These are phyloP conservation scores for Ogataea wickerhamii DNA, from an alignment of 805 yeast species.

Conservation along the genomic window DNA sequence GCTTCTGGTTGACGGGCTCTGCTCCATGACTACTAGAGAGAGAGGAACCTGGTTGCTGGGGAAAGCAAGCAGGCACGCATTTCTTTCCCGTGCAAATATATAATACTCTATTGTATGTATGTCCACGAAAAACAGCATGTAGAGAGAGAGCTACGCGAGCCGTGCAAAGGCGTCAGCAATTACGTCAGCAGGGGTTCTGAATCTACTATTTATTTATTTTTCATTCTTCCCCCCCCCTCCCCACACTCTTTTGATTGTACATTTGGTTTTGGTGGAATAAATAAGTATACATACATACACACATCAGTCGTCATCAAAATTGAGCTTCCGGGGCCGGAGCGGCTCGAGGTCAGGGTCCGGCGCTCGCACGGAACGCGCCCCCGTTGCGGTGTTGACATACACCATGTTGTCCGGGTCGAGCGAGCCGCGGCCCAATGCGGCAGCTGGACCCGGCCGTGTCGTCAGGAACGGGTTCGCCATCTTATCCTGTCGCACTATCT, in stretches of 20 bases:
- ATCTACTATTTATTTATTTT: too few relatives aligned
- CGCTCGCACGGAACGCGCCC: slow-evolving; percentile 29
- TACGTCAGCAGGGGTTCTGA: too few relatives aligned
- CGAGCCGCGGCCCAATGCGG: neutral
- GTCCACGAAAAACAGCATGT: too few relatives aligned
- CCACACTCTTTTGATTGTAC: too few relatives aligned
- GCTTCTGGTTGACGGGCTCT: slow-evolving; percentile 1
- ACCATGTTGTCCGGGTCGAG: slow-evolving; percentile 13
- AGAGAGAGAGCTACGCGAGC: too few relatives aligned
- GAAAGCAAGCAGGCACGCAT: too few relatives aligned
- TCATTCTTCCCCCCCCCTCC: too few relatives aligned
- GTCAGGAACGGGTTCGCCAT: slow-evolving; percentile 24
- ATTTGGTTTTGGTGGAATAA: too few relatives aligned
- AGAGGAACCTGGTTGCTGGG: too few relatives aligned
- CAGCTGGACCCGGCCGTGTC: slow-evolving; percentile 1
- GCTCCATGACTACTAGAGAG: neutral
- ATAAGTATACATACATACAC: neutral
- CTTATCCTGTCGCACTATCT: slow-evolving; percentile 20
- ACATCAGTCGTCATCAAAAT: slow-evolving; percentile 25
- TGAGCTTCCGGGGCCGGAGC: slow-evolving; percentile 38
- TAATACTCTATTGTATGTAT: too few relatives aligned
- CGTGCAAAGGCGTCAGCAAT: too few relatives aligned
- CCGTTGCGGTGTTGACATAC: slow-evolving; percentile 29
- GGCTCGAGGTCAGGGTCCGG: slow-evolving; percentile 32
- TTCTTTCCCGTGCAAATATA: too few relatives aligned